Percentiles rank a stretch among this genome's conserved stretches.
These are phyloP conservation scores for Lactarius tabidus DNA, from an alignment of 768 basidiomycete species.

Conservation along the genomic window DNA sequence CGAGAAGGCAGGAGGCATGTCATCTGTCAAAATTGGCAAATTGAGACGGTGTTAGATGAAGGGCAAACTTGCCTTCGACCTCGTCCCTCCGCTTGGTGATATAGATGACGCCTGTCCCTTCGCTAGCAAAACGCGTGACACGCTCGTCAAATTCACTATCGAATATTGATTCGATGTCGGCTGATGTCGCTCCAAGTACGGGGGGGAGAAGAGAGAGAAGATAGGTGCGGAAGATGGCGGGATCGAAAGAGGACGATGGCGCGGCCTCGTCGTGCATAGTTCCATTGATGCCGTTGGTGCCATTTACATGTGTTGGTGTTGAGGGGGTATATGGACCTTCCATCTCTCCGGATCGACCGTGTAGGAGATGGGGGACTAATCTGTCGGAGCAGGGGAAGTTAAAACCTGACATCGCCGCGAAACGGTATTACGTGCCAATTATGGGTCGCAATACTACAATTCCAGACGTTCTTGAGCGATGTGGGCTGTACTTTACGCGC, in stretches of 20 bases:
- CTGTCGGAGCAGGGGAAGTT: neutral
- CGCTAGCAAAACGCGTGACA: conserved; percentile 69
- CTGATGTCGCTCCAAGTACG: conserved; percentile 64
- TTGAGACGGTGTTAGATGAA: conserved; percentile 1
- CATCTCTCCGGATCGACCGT: conserved; percentile 18
- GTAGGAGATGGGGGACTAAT: conserved; percentile 9
- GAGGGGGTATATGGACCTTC: conserved; percentile 26
- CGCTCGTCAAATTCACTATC: conserved; percentile 72
- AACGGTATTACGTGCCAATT: conserved; percentile 5
- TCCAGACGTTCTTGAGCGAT: neutral
- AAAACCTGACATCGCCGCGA: neutral
- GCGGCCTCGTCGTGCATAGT: conserved; percentile 34
- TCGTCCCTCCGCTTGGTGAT: conserved; percentile 78
- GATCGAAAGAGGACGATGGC: conserved; percentile 54
- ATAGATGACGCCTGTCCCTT: conserved; percentile 74
- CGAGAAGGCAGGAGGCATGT: conserved; percentile 54
- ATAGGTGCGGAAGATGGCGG: conserved; percentile 66
- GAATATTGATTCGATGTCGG: conserved; percentile 65
- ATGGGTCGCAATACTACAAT: neutral
- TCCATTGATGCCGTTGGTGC: conserved; percentile 24
- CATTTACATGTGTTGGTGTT: conserved; percentile 22
- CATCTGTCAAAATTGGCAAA: conserved; percentile 45
- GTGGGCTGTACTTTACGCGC: conserved; percentile 9
- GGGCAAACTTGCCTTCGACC: conserved; percentile 52
- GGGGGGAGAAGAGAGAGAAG: conserved; percentile 71